Evolutionary conservation across 495 filamentous ascomycete species (phyloP).

Genomic region (Aspergillus hancockii): DNA sequence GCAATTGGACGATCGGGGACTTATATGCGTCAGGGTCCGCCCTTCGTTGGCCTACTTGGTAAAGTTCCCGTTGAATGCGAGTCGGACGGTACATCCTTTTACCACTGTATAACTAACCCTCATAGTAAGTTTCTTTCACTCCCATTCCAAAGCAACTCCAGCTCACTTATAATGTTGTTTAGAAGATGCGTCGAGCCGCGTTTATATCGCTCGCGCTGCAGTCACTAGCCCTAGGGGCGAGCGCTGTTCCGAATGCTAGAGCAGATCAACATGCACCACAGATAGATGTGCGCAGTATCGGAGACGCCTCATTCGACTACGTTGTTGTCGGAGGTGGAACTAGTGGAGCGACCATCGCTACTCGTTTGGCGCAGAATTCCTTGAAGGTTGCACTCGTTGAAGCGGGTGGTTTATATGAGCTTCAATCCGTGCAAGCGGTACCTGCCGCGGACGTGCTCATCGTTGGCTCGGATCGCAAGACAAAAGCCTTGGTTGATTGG

Average conservation of each 20-base stretch:
- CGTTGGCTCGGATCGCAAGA: constrained; percentile 39
- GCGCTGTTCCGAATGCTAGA: background rate
- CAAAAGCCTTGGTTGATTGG: constrained; percentile 42
- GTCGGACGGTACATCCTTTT: too few relatives aligned
- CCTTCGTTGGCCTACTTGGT: too few relatives aligned
- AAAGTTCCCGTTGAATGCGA: too few relatives aligned
- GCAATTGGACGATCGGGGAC: too few relatives aligned
- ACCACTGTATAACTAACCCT: background rate
- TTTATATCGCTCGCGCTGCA: background rate
- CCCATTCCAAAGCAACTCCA: background rate
- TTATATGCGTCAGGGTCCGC: background rate
- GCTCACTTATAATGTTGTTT: background rate
- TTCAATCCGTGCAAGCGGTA: constrained; percentile 28
- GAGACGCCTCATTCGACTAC: constrained; percentile 42
- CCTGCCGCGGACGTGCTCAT: constrained; percentile 17
- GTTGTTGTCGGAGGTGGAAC: constrained; percentile 57
- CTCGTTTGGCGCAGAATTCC: constrained; percentile 41
- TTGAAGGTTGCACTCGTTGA: constrained; percentile 52
- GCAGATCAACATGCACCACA: too few relatives aligned
- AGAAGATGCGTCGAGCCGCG: background rate
- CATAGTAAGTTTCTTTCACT: background rate
- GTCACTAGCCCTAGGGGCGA: background rate
- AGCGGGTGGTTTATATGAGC: constrained; percentile 56
- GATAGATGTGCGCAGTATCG: background rate
- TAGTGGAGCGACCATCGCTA: constrained; percentile 48